phyloP scores from a whole-genome alignment of 1,284 basidiomycete genomes.

The Veloporphyrellus conicus region DNA sequence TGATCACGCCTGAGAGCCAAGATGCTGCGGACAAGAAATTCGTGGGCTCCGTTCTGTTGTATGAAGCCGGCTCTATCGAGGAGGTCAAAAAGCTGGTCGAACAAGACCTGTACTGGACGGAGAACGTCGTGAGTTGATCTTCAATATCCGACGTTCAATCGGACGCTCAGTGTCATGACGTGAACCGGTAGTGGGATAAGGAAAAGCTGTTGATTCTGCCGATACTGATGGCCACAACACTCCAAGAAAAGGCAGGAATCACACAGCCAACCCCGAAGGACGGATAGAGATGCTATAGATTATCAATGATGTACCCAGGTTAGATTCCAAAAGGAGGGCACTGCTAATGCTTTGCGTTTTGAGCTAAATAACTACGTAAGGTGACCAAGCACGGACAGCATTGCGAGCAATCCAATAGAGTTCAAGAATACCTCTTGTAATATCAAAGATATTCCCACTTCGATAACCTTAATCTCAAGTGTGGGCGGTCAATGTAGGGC shows the following conservation, averaged over 20 bases:
- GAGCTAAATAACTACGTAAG: no score
- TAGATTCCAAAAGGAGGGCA: background rate
- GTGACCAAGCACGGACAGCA: no score
- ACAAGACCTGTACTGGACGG: conserved; percentile 51
- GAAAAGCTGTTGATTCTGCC: conserved; percentile 43
- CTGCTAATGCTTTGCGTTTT: background rate
- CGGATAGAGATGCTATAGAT: no score
- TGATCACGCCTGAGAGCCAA: conserved; percentile 42
- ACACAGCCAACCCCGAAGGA: conserved; percentile 23
- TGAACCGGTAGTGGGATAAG: conserved; percentile 33
- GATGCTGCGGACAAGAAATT: conserved; percentile 40
- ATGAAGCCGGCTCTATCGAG: conserved; percentile 46
- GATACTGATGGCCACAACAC: conserved; percentile 37
- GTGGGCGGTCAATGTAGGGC: background rate
- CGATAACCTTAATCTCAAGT: conserved; percentile 51
- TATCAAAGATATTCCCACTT: background rate
- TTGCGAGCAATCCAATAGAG: no score
- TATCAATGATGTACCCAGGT: conserved; percentile 2
- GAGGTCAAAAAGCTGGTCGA: conserved; percentile 48
- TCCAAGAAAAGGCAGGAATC: conserved; percentile 25
- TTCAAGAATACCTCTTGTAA: no score
- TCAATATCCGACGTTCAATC: background rate
- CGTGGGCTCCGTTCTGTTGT: conserved; percentile 48
- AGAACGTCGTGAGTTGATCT: conserved; percentile 46
- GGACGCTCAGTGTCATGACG: conserved; percentile 4